A percentile compares a stretch with the other conserved stretches of the same genome.
phyloP scores from a whole-genome alignment of 768 basidiomycete species.

The Amanita exitialis region DNA sequence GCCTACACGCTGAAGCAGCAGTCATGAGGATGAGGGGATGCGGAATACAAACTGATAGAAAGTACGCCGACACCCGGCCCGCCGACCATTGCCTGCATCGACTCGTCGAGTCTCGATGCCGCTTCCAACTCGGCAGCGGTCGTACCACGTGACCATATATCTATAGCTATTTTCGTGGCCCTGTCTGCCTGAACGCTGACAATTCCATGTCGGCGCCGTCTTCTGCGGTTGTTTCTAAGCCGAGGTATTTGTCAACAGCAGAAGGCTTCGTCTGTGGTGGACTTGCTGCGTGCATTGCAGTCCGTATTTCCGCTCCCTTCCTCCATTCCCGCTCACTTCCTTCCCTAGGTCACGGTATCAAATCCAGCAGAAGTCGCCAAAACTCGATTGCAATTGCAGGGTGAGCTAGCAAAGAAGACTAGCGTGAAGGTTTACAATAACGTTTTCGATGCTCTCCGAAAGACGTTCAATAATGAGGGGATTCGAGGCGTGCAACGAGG shows the following conservation, averaged over 20 bases:
- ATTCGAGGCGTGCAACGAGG: conserved; percentile 90
- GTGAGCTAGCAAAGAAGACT: conserved; percentile 77
- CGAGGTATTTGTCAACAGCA: conserved; percentile 41
- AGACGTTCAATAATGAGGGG: conserved; percentile 88
- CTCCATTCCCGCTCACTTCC: conserved; percentile 6
- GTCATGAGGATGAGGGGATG: too few species aligned
- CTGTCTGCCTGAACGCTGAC: neutral
- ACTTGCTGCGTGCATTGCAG: conserved; percentile 85
- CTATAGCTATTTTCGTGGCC: neutral
- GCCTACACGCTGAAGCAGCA: too few species aligned
- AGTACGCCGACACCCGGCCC: too few species aligned
- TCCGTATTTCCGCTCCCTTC: conserved; percentile 25
- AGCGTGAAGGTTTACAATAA: conserved; percentile 77
- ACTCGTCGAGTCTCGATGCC: too few species aligned
- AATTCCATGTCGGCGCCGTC: conserved; percentile 10
- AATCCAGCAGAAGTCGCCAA: conserved; percentile 84
- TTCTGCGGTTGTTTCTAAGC: conserved; percentile 10
- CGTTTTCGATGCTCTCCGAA: conserved; percentile 75
- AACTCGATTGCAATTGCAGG: conserved; percentile 92
- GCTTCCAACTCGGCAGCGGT: neutral
- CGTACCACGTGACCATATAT: neutral
- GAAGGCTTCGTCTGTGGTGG: conserved; percentile 89
- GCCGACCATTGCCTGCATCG: neutral
- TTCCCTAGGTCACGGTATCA: conserved; percentile 60
- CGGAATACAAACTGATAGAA: too few species aligned